Conservation (phyloP, 768 basidiomycete genomes). For the Tubosaeta brunneosetosa region DNA sequence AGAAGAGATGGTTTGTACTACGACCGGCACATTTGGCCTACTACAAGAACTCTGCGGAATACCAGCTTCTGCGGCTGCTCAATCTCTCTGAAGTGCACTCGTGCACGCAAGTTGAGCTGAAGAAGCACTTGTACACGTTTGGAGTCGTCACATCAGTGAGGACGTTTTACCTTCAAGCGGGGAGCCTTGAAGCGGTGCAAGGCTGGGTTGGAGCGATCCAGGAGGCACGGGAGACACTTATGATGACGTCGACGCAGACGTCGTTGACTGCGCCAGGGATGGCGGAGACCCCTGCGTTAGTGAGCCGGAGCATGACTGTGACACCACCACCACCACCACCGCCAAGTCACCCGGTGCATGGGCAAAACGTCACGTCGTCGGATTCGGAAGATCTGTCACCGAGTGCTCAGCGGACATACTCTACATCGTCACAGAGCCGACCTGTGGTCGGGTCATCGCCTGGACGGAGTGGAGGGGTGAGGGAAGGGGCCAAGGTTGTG, state of each 20-base stretch:
- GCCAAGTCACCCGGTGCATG: conserved; percentile 36
- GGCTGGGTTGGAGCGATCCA: conserved; percentile 84
- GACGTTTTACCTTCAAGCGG: conserved; percentile 89
- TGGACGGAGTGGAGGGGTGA: conserved; percentile 32
- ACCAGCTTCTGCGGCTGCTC: conserved; percentile 83
- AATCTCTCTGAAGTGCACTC: conserved; percentile 87
- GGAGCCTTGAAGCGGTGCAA: conserved; percentile 63
- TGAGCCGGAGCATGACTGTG: conserved; percentile 31
- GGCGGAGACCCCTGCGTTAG: conserved; percentile 31
- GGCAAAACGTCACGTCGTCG: conserved; percentile 61
- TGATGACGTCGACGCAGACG: conserved; percentile 58
- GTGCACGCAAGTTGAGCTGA: conserved; percentile 80
- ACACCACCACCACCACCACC: conserved; percentile 47
- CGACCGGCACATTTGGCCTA: conserved; percentile 90
- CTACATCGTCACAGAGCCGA: conserved; percentile 43
- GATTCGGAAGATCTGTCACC: conserved; percentile 74
- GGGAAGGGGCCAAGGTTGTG: conserved; percentile 70
- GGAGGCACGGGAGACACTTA: conserved; percentile 61
- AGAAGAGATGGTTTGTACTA: conserved; percentile 97
- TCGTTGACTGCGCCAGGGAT: conserved; percentile 51
- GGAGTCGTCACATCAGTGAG: conserved; percentile 86
- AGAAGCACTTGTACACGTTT: conserved; percentile 85
- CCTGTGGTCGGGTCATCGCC: conserved; percentile 41
- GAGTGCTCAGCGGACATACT: conserved; percentile 37
- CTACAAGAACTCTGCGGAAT: conserved; percentile 95